phyloP scores from a whole-genome alignment of 2,329 filamentous ascomycete species.

The Pseudocercospora eumusae region DNA sequence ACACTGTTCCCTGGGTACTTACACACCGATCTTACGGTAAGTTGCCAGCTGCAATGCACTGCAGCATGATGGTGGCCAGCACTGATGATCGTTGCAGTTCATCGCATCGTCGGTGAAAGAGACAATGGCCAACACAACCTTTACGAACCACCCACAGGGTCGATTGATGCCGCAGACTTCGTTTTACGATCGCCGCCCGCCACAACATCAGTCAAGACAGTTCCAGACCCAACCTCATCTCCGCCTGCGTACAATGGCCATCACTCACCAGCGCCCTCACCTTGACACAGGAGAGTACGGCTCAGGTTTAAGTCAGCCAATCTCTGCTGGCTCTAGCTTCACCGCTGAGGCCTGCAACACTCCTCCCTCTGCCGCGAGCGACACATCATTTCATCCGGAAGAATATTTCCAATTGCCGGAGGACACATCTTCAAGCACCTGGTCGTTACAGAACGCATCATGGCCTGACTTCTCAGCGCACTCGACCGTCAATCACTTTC shows the following conservation, averaged over 20 bases:
- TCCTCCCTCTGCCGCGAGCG: conserved; percentile 7
- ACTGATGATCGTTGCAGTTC: conserved; percentile 6
- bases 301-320: not conserved
- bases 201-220: conserved; percentile 13
- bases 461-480: not conserved
- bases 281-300: not conserved
- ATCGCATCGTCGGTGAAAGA: conserved; percentile 19
- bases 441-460: not conserved
- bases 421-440: not conserved
- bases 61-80: conserved; percentile 1
- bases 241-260: conserved; percentile 15
- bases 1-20: conserved; percentile 21
- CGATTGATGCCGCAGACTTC: not conserved
- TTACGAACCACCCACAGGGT: not conserved
- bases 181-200: conserved; percentile 1
- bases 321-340: conserved; percentile 7
- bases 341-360: not conserved
- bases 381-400: conserved; percentile 6
- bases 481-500: not conserved
- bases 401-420: conserved; percentile 2
- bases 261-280: not conserved
- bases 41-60: conserved; percentile 12
- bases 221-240: conserved; percentile 12
- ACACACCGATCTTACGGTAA: conserved; percentile 28
- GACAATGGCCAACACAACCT: conserved; percentile 2